Conservation (phyloP, 164 flowering plant species). For the Saururus chinensis region DNA sequence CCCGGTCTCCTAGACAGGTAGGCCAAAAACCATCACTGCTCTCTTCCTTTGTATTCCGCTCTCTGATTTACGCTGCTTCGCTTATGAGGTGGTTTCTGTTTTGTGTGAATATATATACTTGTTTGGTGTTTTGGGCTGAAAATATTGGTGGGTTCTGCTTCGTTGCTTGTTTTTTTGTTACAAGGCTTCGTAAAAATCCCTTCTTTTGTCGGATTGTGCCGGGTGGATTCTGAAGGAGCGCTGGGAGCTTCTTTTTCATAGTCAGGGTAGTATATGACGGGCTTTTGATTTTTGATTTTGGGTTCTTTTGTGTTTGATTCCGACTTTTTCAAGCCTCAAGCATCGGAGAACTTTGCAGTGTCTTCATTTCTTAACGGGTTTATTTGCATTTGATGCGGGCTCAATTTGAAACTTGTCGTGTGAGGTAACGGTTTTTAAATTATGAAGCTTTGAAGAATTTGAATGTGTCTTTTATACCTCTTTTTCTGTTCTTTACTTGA, state of each 20-base stretch:
- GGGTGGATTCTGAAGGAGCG: neutral
- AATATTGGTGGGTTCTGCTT: neutral
- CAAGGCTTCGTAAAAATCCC: neutral
- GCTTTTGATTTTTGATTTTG: neutral
- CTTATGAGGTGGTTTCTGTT: neutral
- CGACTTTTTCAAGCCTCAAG: too few relatives aligned
- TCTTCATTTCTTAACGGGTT: too few relatives aligned
- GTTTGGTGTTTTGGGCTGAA: constrained; percentile 3
- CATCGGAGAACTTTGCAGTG: too few relatives aligned
- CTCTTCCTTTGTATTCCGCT: constrained; percentile 4
- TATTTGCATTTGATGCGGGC: too few relatives aligned
- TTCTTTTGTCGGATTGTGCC: neutral
- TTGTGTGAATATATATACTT: neutral
- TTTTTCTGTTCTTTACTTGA: too few relatives aligned
- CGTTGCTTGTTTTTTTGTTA: neutral
- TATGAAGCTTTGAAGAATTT: too few relatives aligned
- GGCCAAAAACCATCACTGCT: constrained; percentile 9
- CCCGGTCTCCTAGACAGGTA: constrained; percentile 28
- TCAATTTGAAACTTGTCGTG: too few relatives aligned
- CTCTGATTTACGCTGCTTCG: neutral
- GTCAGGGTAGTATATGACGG: too few relatives aligned
- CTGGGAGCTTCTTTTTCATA: too few relatives aligned
- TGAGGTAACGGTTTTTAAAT: too few relatives aligned
- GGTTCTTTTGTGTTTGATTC: neutral
- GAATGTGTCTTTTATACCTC: too few relatives aligned